Evolutionary conservation across 192 early-diverging fungal genomes (phyloP).

Genomic region (Gryganskiella cystojenkinii): DNA sequence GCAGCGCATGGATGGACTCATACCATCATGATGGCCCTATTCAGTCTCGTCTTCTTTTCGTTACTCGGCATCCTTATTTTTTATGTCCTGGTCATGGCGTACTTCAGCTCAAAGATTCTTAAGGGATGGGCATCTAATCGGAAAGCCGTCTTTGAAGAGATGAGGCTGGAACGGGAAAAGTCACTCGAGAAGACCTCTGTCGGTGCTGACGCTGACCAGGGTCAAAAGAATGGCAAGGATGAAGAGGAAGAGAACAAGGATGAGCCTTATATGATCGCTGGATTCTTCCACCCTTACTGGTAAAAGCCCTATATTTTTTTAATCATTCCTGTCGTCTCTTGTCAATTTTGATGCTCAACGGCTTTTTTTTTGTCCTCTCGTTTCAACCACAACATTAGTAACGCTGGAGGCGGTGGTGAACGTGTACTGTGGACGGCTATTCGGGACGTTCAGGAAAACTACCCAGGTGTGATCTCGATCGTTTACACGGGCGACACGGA

Average conservation of each 20-base stretch:
- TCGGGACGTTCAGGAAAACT: conserved; percentile 78
- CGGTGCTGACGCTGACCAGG: background rate
- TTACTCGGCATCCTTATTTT: background rate
- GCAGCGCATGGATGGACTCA: background rate
- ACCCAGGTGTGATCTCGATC: conserved; percentile 71
- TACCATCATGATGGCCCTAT: background rate
- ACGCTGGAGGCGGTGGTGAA: conserved; percentile 96
- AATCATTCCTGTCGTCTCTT: no score
- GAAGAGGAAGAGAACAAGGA: conserved; percentile 28
- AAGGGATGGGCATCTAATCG: conserved; percentile 32
- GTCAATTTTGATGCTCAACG: background rate
- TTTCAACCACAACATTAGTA: conserved; percentile 49
- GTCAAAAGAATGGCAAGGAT: conserved; percentile 23
- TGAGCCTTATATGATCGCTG: conserved; percentile 62
- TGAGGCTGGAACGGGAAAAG: conserved; percentile 8
- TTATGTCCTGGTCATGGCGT: conserved; percentile 26
- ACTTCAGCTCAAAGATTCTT: conserved; percentile 29
- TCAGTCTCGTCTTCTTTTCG: conserved; percentile 3
- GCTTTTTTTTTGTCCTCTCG: background rate
- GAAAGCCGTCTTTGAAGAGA: conserved; percentile 26
- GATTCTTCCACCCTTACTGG: conserved; percentile 97
- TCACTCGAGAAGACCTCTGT: background rate
- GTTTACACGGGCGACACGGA: conserved; percentile 86
- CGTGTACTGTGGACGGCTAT: conserved; percentile 95
- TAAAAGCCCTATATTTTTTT: conserved; percentile 32